Conservation (phyloP, 345 rosid species). For the Eucalyptus cloeziana region DNA sequence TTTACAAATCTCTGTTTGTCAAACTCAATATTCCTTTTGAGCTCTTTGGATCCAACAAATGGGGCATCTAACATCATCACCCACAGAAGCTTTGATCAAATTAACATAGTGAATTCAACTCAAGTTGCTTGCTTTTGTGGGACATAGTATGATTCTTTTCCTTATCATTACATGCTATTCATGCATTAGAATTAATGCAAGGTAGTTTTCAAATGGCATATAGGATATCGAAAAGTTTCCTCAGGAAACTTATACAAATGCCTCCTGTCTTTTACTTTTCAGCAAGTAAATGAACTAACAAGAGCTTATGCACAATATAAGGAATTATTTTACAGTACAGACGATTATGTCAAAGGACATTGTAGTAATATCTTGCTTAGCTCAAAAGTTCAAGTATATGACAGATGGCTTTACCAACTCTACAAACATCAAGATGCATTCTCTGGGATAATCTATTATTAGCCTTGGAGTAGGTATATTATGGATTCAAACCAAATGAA, state of each 20-base stretch:
- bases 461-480: not conserved
- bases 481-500: not conserved
- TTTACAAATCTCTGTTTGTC: too few relatives aligned
- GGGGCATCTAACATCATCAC: too few relatives aligned
- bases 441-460: too few relatives aligned
- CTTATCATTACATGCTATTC: too few relatives aligned
- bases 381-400: not conserved
- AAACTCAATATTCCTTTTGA: too few relatives aligned
- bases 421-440: not conserved
- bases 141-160: too few relatives aligned
- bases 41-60: too few relatives aligned
- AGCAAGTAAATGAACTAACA: not conserved
- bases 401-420: not conserved
- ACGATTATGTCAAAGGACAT: not conserved
- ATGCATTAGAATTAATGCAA: too few relatives aligned
- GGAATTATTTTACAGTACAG: rapidly evolving
- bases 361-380: not conserved
- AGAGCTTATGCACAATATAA: not conserved
- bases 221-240: too few relatives aligned
- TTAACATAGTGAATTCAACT: too few relatives aligned
- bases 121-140: too few relatives aligned
- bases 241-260: not conserved
- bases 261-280: not conserved
- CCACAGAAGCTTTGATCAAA: too few relatives aligned
- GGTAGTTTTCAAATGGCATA: not conserved